These are phyloP conservation scores for Gnaphalium uliginosum DNA, from an alignment of 129 eudicot genomes.

Conservation along the genomic window DNA sequence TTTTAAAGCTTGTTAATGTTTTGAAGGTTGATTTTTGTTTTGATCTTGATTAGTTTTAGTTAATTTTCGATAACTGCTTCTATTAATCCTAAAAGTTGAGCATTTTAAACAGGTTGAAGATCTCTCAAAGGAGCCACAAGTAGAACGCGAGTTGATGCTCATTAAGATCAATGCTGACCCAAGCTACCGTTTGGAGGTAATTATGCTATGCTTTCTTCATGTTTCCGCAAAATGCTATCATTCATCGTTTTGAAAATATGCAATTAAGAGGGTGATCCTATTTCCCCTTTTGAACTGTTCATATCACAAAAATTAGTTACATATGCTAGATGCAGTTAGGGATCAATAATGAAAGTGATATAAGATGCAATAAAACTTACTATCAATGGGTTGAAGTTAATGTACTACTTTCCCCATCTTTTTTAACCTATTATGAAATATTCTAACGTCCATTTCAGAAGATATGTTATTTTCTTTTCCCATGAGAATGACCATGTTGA, in stretches of 20 bases:
- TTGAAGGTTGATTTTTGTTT: constrained; percentile 51
- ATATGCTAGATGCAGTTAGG: not conserved
- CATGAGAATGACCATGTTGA: not conserved
- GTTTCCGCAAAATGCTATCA: not conserved
- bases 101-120: constrained; percentile 64
- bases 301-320: not conserved
- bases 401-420: not conserved
- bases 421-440: not conserved
- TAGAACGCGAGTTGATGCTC: constrained; percentile 93
- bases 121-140: constrained; percentile 88
- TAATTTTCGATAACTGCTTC: not conserved
- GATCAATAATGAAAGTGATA: not conserved
- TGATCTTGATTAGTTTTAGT: not conserved
- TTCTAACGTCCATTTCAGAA: not conserved
- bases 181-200: constrained; percentile 63
- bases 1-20: constrained; percentile 85
- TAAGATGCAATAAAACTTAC: not conserved
- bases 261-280: not conserved
- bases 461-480: not conserved
- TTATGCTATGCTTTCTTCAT: constrained; percentile 17
- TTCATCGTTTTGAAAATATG: not conserved
- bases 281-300: not conserved
- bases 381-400: not conserved
- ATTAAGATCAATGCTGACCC: constrained; percentile 84
- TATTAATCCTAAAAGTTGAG: not conserved